phyloP scores from a whole-genome alignment of 164 flowering plant genomes.

The Magnolia sinica region DNA sequence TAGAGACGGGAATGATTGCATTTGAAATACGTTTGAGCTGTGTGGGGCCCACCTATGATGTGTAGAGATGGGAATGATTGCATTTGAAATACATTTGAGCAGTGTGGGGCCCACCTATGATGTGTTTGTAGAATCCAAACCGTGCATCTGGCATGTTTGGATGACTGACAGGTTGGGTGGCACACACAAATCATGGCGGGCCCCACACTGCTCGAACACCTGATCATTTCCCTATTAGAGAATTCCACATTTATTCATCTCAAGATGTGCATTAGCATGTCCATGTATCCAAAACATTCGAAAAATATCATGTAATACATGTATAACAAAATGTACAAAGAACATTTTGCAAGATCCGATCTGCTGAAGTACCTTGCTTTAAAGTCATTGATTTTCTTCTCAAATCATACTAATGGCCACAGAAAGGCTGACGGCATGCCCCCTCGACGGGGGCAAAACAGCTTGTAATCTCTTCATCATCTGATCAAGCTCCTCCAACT shows the following conservation, averaged over 20 bases:
- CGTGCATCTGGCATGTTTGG: no score
- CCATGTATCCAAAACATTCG: not conserved
- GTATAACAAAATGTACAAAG: not conserved
- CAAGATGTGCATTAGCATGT: no score
- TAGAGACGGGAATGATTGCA: no score
- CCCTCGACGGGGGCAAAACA: slow-evolving; percentile 39
- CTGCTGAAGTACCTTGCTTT: not conserved
- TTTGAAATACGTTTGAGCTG: no score
- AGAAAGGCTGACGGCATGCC: slow-evolving; percentile 21
- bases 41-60: no score
- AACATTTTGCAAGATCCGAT: not conserved
- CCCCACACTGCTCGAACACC: no score
- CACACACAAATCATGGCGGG: no score
- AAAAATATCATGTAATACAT: not conserved
- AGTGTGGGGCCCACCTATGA: no score
- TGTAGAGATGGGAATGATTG: no score
- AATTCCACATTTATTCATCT: not conserved
- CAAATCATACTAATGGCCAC: slow-evolving; percentile 1
- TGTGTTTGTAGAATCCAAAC: no score
- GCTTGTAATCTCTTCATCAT: slow-evolving; percentile 38
- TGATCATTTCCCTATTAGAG: not conserved
- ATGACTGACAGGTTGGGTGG: no score
- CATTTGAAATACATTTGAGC: no score
- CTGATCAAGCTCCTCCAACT: slow-evolving; percentile 36
- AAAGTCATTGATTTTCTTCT: not conserved